Evolutionary conservation across 1,139 yeast species (phyloP).

Genomic region (Cylindricascospora bacillispora): DNA sequence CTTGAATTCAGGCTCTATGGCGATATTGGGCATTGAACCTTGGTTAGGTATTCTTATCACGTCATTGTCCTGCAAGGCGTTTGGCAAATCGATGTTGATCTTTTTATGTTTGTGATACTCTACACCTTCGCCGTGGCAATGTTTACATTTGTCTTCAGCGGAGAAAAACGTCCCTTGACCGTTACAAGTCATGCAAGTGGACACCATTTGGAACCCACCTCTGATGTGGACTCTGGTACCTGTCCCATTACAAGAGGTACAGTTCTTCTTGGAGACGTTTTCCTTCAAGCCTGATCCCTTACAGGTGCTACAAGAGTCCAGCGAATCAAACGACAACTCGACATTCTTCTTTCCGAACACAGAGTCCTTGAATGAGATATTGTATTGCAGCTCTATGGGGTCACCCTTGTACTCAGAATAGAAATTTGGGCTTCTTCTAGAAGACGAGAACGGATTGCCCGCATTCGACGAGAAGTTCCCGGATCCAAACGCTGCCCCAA

Average conservation of each 20-base stretch:
- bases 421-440: constrained; percentile 25
- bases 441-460: constrained; percentile 1
- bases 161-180: constrained; percentile 80
- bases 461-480: constrained; percentile 68
- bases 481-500: constrained; percentile 39
- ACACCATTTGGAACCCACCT: constrained; percentile 96
- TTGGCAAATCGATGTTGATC: constrained; percentile 73
- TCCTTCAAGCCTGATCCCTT: constrained; percentile 72
- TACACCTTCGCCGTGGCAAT: constrained; percentile 89
- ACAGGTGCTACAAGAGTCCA: constrained; percentile 71
- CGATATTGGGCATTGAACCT: constrained; percentile 77
- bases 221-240: constrained; percentile 83
- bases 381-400: constrained; percentile 67
- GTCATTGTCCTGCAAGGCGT: constrained; percentile 81
- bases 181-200: constrained; percentile 77
- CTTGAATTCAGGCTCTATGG: constrained; percentile 40
- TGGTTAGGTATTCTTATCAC: constrained; percentile 74
- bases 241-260: constrained; percentile 84
- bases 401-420: constrained; percentile 78
- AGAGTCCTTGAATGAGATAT: constrained; percentile 73
- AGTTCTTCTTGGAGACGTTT: constrained; percentile 66
- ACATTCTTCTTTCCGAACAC: constrained; percentile 62
- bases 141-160: constrained; percentile 53
- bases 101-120: constrained; percentile 45
- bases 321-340: constrained; percentile 56